Evolutionary conservation across 345 rosid species (phyloP).

Genomic region (Salix purpurea): DNA sequence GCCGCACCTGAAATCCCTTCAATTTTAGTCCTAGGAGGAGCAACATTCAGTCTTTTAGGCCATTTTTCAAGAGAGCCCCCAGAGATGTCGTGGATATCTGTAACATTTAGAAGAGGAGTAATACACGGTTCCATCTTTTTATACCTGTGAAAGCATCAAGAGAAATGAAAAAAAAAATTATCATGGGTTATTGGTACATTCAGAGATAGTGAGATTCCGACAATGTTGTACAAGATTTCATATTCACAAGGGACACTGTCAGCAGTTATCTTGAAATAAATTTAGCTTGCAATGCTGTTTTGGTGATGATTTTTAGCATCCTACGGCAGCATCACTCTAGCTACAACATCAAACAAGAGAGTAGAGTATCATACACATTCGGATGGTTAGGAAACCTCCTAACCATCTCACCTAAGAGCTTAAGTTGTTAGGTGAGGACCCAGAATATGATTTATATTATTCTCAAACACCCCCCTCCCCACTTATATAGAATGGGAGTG

Average conservation of each 20-base stretch:
- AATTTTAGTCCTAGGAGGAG: constrained; percentile 39
- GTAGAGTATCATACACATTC: neutral
- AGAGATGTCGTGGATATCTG: constrained; percentile 20
- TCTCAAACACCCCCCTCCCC: no score
- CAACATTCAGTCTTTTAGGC: constrained; percentile 45
- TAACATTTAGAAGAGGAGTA: constrained; percentile 43
- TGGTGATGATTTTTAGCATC: neutral
- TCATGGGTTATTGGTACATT: neutral
- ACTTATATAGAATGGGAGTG: no score
- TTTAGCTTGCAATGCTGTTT: neutral
- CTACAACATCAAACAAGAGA: neutral
- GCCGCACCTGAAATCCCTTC: constrained; percentile 30
- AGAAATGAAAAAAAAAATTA: neutral
- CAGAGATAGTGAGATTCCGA: no score
- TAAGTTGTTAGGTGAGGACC: no score
- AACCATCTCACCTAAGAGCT: no score
- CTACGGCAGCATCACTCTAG: neutral
- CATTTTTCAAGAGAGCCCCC: constrained; percentile 41
- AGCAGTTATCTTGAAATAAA: neutral
- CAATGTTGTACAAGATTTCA: no score
- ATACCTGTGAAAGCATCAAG: constrained; percentile 36
- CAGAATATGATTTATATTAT: no score
- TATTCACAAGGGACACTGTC: no score
- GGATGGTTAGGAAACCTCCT: no score
- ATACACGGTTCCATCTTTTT: constrained; percentile 53